A percentile compares a stretch with the other conserved stretches of the same genome.
Evolutionary conservation across 2,329 filamentous ascomycete species (phyloP).

Genomic region (Ceratocystis variospora): DNA sequence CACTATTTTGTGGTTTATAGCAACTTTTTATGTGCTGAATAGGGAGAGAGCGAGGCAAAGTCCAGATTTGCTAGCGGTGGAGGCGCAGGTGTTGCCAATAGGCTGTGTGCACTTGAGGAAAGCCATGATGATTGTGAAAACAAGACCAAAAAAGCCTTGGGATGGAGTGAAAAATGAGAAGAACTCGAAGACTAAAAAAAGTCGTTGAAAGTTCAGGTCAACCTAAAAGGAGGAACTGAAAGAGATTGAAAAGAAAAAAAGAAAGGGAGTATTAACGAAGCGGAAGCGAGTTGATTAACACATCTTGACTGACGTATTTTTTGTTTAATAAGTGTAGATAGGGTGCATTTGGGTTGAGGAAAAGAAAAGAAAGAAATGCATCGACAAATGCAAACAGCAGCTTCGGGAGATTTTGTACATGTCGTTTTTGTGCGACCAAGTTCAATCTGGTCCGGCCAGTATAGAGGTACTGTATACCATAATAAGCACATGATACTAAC

Average conservation of each 20-base stretch:
- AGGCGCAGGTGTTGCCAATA: slow-evolving; percentile 50
- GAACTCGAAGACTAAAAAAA: slow-evolving; percentile 29
- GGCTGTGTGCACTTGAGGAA: slow-evolving; percentile 52
- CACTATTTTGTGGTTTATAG: background rate
- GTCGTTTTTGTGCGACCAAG: background rate
- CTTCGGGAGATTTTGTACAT: background rate
- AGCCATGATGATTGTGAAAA: slow-evolving; percentile 65
- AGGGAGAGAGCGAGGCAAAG: slow-evolving; percentile 63
- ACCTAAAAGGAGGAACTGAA: slow-evolving; percentile 40
- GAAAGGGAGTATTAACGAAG: slow-evolving; percentile 2
- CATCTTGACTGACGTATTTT: slow-evolving; percentile 37
- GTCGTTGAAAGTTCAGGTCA: slow-evolving; percentile 55
- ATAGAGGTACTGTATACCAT: background rate
- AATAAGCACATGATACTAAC: background rate
- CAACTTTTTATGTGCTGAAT: slow-evolving; percentile 27
- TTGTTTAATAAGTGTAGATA: slow-evolving; percentile 3
- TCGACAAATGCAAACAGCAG: background rate
- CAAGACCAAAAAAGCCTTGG: slow-evolving; percentile 59
- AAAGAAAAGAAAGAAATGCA: background rate
- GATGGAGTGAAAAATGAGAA: slow-evolving; percentile 48
- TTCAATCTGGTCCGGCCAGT: background rate
- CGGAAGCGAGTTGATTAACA: slow-evolving; percentile 38
- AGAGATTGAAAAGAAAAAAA: background rate
- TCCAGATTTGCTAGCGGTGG: slow-evolving; percentile 49
- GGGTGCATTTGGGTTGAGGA: slow-evolving; percentile 1